Conservation (phyloP, 2,329 filamentous ascomycete genomes). For the Pseudocercospora macadamiae region DNA sequence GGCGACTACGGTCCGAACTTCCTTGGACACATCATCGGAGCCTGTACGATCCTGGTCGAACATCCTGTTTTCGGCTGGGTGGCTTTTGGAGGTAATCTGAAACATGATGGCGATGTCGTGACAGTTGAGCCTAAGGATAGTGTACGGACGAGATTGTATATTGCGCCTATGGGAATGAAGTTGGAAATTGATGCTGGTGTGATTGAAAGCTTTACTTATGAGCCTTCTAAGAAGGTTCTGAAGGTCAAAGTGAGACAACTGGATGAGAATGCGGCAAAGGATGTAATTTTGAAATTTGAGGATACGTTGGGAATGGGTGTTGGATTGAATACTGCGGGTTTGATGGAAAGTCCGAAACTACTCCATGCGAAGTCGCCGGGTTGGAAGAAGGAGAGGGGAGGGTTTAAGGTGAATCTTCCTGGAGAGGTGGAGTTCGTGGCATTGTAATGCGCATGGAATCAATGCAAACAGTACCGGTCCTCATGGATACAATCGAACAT, state of each 20-base stretch:
- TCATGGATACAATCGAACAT: background rate
- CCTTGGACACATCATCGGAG: conserved; percentile 55
- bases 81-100: conserved; percentile 52
- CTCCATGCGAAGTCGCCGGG: background rate
- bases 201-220: conserved; percentile 45
- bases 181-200: conserved; percentile 50
- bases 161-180: conserved; percentile 50
- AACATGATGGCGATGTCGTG: conserved; percentile 34
- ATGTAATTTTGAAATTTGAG: background rate
- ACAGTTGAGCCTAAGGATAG: conserved; percentile 51
- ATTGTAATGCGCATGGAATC: no score
- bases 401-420: background rate
- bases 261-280: background rate
- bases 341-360: background rate
- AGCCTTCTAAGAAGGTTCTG: conserved; percentile 33
- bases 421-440: background rate
- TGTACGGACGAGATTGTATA: conserved; percentile 52
- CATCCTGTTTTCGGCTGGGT: conserved; percentile 52
- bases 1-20: conserved; percentile 63
- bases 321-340: background rate
- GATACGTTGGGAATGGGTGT: conserved; percentile 1
- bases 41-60: conserved; percentile 54
- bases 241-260: conserved; percentile 11
- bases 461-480: background rate
- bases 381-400: background rate